phyloP scores from a whole-genome alignment of 768 basidiomycete species.

The Kwoniella dendrophila region DNA sequence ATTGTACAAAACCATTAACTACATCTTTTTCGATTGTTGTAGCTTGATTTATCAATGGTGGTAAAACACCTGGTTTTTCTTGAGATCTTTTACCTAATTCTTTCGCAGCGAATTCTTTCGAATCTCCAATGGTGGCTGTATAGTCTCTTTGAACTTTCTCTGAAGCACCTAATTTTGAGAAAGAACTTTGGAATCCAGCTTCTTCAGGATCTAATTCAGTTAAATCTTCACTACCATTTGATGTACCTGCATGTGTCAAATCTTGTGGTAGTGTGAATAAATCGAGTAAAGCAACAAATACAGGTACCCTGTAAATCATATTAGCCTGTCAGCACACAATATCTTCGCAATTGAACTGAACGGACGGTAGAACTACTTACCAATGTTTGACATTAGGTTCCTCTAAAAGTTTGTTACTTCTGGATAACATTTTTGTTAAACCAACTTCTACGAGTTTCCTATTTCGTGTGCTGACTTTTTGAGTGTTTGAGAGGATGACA shows the following conservation, averaged over 20 bases:
- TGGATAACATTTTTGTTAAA: constrained; percentile 73
- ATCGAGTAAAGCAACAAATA: constrained; percentile 71
- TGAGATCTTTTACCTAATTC: constrained; percentile 39
- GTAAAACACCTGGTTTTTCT: constrained; percentile 43
- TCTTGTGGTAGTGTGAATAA: constrained; percentile 79
- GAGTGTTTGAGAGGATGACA: constrained; percentile 76
- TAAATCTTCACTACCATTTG: constrained; percentile 57
- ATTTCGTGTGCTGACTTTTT: constrained; percentile 78
- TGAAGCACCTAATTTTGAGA: constrained; percentile 84
- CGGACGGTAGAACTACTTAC: constrained; percentile 56
- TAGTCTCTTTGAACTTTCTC: constrained; percentile 63
- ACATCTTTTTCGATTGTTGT: constrained; percentile 23
- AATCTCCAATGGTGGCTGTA: constrained; percentile 55
- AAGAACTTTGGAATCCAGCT: constrained; percentile 91
- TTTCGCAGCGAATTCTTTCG: constrained; percentile 47
- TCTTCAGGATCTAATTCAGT: constrained; percentile 89
- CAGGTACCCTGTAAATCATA: constrained; percentile 64
- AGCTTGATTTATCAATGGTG: constrained; percentile 28
- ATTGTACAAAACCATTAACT: constrained; percentile 33
- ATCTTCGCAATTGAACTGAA: not conserved
- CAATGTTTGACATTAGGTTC: constrained; percentile 68
- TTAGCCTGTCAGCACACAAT: not conserved
- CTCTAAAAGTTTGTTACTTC: constrained; percentile 70
- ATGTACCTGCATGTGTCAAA: constrained; percentile 55
- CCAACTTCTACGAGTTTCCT: constrained; percentile 83